phyloP scores from a whole-genome alignment of 169 alveolate species.

The Sarcocystis neurona region DNA sequence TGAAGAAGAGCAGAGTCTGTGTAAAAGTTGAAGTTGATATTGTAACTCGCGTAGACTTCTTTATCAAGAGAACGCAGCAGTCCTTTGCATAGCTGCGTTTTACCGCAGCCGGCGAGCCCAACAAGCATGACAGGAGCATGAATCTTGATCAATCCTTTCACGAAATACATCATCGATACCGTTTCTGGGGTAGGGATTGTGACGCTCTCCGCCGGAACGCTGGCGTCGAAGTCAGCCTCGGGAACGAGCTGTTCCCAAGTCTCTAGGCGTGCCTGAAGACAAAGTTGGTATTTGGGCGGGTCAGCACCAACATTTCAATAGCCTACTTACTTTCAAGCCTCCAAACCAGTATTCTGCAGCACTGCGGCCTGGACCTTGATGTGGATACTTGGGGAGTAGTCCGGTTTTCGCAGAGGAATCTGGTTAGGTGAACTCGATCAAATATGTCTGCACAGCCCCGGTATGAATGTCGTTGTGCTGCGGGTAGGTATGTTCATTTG shows the following conservation, averaged over 20 bases:
- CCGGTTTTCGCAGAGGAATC: no score
- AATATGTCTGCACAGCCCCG: no score
- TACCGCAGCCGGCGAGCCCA: conserved; percentile 95
- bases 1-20: conserved; percentile 91
- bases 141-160: conserved; percentile 82
- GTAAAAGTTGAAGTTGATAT: conserved; percentile 91
- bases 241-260: conserved; percentile 75
- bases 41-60: conserved; percentile 76
- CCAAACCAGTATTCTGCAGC: no score
- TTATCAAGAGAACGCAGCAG: conserved; percentile 79
- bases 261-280: conserved; percentile 79
- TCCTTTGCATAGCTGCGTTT: conserved; percentile 89
- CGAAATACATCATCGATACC: conserved; percentile 86
- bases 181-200: conserved; percentile 91
- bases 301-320: no score
- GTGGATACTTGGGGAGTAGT: no score
- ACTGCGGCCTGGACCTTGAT: no score
- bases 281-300: no score
- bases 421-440: no score
- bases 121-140: conserved; percentile 88
- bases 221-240: conserved; percentile 67
- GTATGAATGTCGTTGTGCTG: no score
- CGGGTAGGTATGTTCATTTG: no score
- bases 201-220: conserved; percentile 76
- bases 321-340: no score